Conservation (phyloP, 495 filamentous ascomycete species). For the Penicillium maclennaniae region DNA sequence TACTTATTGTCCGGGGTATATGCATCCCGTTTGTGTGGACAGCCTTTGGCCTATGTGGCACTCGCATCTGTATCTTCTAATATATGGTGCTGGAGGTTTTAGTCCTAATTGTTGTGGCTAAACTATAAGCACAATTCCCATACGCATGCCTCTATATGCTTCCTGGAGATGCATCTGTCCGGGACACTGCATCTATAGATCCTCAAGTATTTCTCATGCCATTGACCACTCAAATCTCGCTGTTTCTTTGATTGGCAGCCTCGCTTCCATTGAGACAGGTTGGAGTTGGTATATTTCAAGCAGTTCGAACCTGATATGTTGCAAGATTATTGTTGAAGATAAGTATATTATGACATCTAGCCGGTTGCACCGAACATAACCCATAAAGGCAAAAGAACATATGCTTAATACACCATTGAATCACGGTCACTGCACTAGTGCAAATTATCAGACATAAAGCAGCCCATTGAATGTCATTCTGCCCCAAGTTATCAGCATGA, state of each 20-base stretch:
- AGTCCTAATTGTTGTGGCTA: no score
- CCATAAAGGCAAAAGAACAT: neutral
- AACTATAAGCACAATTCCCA: no score
- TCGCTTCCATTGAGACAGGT: no score
- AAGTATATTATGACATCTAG: neutral
- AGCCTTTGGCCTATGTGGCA: neutral
- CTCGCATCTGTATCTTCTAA: no score
- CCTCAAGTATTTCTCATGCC: neutral
- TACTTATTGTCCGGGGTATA: neutral
- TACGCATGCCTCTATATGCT: neutral
- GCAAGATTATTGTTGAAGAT: no score
- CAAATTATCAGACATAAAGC: neutral
- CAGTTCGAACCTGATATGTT: no score
- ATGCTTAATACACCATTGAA: neutral
- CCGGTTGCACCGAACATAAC: neutral
- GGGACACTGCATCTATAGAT: neutral
- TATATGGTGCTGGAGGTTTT: no score
- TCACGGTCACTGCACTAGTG: neutral
- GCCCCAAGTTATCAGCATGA: constrained; percentile 2
- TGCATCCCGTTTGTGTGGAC: neutral
- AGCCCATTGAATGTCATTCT: neutral
- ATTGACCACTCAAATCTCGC: neutral
- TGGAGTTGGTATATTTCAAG: no score
- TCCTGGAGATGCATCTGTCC: neutral
- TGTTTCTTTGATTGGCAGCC: no score